Evolutionary conservation across 228 moss, liverwort and hornwort species (phyloP), one percentile per base, ranked within the genome.

Genomic region (Sphagnum magellanicum): DNA sequence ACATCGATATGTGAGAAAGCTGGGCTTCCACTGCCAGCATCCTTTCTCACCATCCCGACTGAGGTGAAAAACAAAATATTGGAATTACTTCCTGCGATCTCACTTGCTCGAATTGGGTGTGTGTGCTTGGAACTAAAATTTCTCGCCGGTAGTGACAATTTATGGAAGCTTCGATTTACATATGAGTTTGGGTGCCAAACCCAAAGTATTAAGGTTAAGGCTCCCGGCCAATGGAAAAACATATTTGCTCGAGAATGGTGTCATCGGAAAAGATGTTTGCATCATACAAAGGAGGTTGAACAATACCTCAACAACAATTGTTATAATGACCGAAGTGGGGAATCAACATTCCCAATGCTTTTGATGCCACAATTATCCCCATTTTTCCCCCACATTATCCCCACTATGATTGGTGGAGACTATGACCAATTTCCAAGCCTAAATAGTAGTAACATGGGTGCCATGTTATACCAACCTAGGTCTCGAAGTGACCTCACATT

Each of bases 71-170:
- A 91, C 9, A 93, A 89, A 72, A 83, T 93, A 49, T 59, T 97
- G 65, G 97, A 97, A 63, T 78, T 51, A 55, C 91, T 93, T 51
- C 87, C 91, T 49, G 75, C 90, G 65, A 63, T 70, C 8, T 78
- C 85, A 4, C 82, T 93, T 8, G 93, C 91, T n/a, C 87, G 77
- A 51, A 61, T 90, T 49, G 77, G 85, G 49, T 91, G 91, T 61
- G 87, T 87, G 4, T 93, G 93, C 72, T 98, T 91, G 6, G 91
- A 98, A 72, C 81, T 98, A 32, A 88, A 91, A 69, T 93, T 98
- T 6, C 79, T 98, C 3, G 77, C 90, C 17, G 73, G 84, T 4
- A 87, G 73, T 70, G 97, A 93, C 63, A 91, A 93, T 17, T 61
- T 98, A 11, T 98, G 97, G 97, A 89, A 91, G 73, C 70, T 77